Evolutionary conservation across 139 green algal genomes (phyloP), one percentile per base, ranked within the genome.

Genomic region (Haematococcus lacustris): DNA sequence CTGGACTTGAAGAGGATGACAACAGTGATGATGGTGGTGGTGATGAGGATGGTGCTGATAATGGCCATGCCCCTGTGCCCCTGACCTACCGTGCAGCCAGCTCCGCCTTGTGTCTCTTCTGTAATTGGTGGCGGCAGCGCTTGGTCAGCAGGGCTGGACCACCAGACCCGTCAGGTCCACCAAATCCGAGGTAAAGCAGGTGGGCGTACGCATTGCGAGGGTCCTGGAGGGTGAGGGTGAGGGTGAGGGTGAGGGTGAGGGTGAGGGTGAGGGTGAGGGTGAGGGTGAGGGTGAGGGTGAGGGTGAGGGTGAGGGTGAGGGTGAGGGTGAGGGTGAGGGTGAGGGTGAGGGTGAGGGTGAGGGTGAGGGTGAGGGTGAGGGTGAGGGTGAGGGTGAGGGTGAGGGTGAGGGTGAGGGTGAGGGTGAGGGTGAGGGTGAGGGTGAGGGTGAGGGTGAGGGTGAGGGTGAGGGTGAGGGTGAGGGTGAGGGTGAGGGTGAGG

Each of bases 181-280:
- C 81, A 1, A 71, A 88, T n/a, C 90, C 90, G 30, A 95, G 73
- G 77, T 93, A 93, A 38, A 92, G 81, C n/a, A 91, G 71, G 81
- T 92, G 75, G 2, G 83, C 86, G 60, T 93, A 74, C 23, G 78
- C 74, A n/a, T 34, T 63, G 17, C 78, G 75, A 1, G 88, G 88
- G 35, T 88, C 71, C 71, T 76, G 62, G 21, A 51, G 1, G 13
- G 35, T 47, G 35, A 43, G n/a, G n/a, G n/a, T n/a, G n/a, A 70
- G 7, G 66, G 39, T 38, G 37, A 35, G 13, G 34, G 26, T 41
- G 9, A 69, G 41, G 62, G 6, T 51, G 13, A 69, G 9, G 62
- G 6, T 34, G 57, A 65, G 9, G 57, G 6, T 34, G 28, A 34
- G 9, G 28, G 6, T 35, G 6, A n/a, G 7, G 66, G 39, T 38